A percentile compares a stretch with the other conserved stretches of the same genome.
phyloP scores from a whole-genome alignment of 2,329 filamentous ascomycete genomes.

The Exophiala alcalophila region DNA sequence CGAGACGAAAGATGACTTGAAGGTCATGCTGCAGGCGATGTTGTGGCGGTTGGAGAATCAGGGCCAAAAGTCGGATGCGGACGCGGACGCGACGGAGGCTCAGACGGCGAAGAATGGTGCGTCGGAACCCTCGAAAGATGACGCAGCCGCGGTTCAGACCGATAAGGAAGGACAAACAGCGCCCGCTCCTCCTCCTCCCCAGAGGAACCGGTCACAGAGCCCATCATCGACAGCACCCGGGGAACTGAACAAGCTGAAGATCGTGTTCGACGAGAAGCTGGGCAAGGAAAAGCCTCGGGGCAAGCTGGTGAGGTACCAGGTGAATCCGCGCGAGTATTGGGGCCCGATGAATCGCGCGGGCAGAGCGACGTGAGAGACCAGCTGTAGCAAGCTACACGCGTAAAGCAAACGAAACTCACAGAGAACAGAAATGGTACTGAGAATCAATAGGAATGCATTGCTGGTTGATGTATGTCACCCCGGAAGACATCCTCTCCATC shows the following conservation, averaged over 20 bases:
- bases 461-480: too few relatives aligned
- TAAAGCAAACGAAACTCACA: too few relatives aligned
- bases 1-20: slow-evolving; percentile 39
- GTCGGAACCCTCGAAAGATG: slow-evolving; percentile 28
- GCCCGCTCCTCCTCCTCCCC: background rate
- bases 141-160: too few relatives aligned
- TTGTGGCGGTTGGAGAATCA: slow-evolving; percentile 38
- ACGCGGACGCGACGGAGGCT: too few relatives aligned
- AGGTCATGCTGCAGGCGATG: slow-evolving; percentile 45
- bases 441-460: too few relatives aligned
- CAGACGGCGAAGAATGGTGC: too few relatives aligned
- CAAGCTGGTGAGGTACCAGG: slow-evolving; percentile 79
- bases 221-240: slow-evolving; percentile 27
- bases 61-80: slow-evolving; percentile 1
- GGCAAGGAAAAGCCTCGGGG: slow-evolving; percentile 66
- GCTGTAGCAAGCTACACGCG: too few relatives aligned
- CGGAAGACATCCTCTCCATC: too few relatives aligned
- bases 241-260: slow-evolving; percentile 54
- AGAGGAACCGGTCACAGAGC: slow-evolving; percentile 23
- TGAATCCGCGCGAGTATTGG: slow-evolving; percentile 90
- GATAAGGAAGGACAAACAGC: slow-evolving; percentile 10
- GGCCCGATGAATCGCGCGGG: slow-evolving; percentile 66
- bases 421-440: too few relatives aligned
- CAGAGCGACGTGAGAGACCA: slow-evolving; percentile 3
- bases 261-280: slow-evolving; percentile 77